A percentile compares a stretch with the other conserved stretches of the same genome.
Evolutionary conservation across 2,329 filamentous ascomycete genomes (phyloP).

Genomic region (Thielaviopsis cerberus): DNA sequence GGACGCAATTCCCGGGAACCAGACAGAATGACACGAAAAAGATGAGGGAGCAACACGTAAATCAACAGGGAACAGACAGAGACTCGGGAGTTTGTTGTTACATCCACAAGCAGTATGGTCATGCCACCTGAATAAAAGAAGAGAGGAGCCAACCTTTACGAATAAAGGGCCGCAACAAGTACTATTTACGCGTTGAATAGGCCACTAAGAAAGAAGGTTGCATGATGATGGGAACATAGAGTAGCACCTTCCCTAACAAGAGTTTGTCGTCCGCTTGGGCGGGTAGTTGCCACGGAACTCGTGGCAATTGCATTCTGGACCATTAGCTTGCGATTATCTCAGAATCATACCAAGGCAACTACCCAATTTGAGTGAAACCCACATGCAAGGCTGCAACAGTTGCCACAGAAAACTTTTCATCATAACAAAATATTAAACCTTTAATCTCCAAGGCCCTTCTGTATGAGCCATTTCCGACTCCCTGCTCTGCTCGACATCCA

Average conservation of each 20-base stretch:
- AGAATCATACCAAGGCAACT: neutral
- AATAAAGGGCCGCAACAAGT: neutral
- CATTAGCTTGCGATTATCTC: neutral
- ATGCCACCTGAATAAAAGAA: neutral
- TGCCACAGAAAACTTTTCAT: neutral
- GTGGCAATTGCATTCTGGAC: neutral
- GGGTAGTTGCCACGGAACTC: neutral
- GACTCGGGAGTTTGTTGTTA: neutral
- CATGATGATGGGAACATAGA: neutral
- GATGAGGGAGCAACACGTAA: neutral
- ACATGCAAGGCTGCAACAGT: neutral
- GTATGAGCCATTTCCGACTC: neutral
- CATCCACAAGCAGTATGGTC: neutral
- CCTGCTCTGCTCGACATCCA: neutral
- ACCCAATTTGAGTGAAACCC: neutral
- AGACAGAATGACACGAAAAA: neutral
- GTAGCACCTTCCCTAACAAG: neutral
- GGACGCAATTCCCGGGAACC: neutral
- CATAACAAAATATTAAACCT: neutral
- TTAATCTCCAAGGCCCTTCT: neutral
- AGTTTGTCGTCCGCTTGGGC: neutral
- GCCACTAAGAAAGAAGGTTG: neutral
- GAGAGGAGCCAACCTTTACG: neutral
- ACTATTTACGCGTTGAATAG: neutral
- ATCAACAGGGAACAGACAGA: neutral